Evolutionary conservation across 306 rosid genomes (phyloP), one percentile per base, ranked within the genome.

Genomic region (Pachyrhizus erosus): DNA sequence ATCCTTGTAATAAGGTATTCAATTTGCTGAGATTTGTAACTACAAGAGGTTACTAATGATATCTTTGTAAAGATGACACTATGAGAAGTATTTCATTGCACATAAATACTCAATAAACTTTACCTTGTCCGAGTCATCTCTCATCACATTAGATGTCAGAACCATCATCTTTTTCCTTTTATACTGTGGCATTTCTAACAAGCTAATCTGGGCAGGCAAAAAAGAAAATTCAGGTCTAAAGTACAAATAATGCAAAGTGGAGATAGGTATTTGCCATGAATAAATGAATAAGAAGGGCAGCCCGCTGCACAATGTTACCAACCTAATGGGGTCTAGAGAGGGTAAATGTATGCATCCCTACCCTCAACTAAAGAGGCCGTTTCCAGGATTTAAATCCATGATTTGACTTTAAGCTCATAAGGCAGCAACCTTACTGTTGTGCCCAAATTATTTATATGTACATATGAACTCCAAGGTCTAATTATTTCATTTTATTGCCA

Each of bases 61-160:
- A 64, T 51, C 81, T 65, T 77, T 45, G 27, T 45, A 21, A 14
- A 34, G 75, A 80, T 37, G 45, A 70, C 27, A 61, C 46, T 26
- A 37, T 15, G 9, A 39, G 66, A 62, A 60, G 58, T 69, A 74
- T 74, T 39, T 23, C 74, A 68, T 43, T 23, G 73, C 54, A 33
- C 40, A 54, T 29, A 79, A 74, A 79, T 18, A 46, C n/a, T 46
- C 43, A 43, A 80, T 18, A 68, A 29, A 27, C 17, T 51, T 71
- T 83, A 96, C 99, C 97, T 96, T 96, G 76, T 91, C 99, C 37
- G 87, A 89, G 43, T 92, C 97, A 90, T 96, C 98, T 85, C 97
- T 90, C 97, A 96, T 87, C 83, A 92, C 93, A 88, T 96, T 96
- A 75, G 92, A 77, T 37, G 97, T 91, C 89, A 88, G 83, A 82